These are phyloP conservation scores for Teunomyces funiuensis DNA, from an alignment of 805 yeast species.

Conservation along the genomic window DNA sequence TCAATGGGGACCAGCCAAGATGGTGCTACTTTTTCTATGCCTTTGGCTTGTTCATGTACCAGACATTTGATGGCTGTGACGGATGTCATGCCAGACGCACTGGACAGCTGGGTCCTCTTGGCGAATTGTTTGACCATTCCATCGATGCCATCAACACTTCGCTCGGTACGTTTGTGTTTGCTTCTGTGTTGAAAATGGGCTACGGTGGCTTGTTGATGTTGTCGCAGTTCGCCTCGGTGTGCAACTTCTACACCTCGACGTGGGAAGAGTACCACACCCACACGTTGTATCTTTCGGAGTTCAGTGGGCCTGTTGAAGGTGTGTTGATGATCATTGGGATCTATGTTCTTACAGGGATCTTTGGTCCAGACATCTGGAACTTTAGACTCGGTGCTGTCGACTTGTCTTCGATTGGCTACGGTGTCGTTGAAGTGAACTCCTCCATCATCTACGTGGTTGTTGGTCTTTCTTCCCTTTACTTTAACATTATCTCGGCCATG, in stretches of 20 bases:
- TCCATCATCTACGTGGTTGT: conserved; percentile 46
- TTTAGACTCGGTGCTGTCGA: conserved; percentile 40
- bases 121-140: conserved; percentile 93
- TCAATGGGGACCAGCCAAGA: conserved; percentile 58
- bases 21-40: conserved; percentile 83
- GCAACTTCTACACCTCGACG: conserved; percentile 84
- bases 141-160: conserved; percentile 75
- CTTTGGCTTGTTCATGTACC: conserved; percentile 81
- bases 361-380: conserved; percentile 73
- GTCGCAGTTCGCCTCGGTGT: conserved; percentile 70
- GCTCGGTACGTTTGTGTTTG: conserved; percentile 69
- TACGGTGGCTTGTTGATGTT: conserved; percentile 58
- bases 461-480: conserved; percentile 55
- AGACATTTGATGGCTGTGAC: conserved; percentile 94
- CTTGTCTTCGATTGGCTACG: conserved; percentile 32
- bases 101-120: conserved; percentile 92
- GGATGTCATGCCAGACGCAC: conserved; percentile 95
- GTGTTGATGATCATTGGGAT: conserved; percentile 60
- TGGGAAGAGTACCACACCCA: conserved; percentile 97
- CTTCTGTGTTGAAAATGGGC: conserved; percentile 77
- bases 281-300: conserved; percentile 68
- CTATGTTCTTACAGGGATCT: conserved; percentile 61
- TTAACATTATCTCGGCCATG: conserved; percentile 69
- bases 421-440: conserved; percentile 35
- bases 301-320: conserved; percentile 96